Evolutionary conservation across 352 stramenopile genomes (phyloP), one percentile per base, ranked within the genome.

Genomic region (Globisporangium cylindrosporum): DNA sequence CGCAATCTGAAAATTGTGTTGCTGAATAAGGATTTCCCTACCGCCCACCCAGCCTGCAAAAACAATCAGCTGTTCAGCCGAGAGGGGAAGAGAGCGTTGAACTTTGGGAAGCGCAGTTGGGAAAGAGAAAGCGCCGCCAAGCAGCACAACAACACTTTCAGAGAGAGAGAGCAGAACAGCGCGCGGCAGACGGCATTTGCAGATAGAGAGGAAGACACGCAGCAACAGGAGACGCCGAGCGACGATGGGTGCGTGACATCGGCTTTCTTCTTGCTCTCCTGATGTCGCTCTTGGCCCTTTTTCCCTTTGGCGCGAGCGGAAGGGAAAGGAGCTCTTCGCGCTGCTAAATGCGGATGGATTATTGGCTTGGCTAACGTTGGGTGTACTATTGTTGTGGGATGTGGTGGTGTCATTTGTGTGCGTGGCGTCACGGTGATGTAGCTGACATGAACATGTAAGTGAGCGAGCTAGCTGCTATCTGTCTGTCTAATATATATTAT

Each of bases 361-460:
- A n/a, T 4, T 22, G 54, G 7, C 18, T 51, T 18, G 29, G 20
- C 55, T 60, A 25, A 60, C 55, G 1, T 7, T 46, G 4, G 20
- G 12, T 59, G 53, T 4, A 10, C 18, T 41, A 8, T 43, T 24
- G n/a, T 27, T 22, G 49, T 6, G 22, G 20, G 46, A 32, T 25
- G 18, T 22, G 18, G 15, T 25, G 27, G 18, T 46, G 20, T 25
- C 38, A 20, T 1, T 12, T 36, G 54, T 34, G 27, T 12, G 54
- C 20, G 10, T 43, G 55, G 15, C 7, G 55, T 27, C 6, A 4
- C 18, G 43, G 18, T 51, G 43, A 20, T 22, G 43, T 29, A 60
- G 55, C 55, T 46, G 55, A 60, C 25, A 46, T 46, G 55, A 60
- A 60, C 29, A 60, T 60, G 55, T 60, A 60, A 43, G 55, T 43